Percentiles rank a stretch among this genome's conserved stretches.
These are phyloP conservation scores for Ceratobasidium papillatum DNA, from an alignment of 1,284 basidiomycete genomes.

Conservation along the genomic window DNA sequence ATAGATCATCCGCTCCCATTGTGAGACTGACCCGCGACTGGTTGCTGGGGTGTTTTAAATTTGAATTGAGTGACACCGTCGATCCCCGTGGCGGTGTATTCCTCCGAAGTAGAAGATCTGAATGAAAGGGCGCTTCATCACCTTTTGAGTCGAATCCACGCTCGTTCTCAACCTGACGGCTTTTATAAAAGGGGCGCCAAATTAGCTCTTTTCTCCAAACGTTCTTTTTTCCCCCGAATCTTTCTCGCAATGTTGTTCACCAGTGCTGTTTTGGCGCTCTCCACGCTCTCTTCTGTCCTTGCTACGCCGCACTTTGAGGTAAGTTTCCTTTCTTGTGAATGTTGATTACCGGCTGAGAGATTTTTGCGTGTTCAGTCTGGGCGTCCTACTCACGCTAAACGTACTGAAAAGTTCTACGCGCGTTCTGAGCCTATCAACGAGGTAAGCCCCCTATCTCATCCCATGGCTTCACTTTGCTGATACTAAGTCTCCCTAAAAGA, in stretches of 20 bases:
- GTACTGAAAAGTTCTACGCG: constrained; percentile 14
- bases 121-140: neutral
- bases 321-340: neutral
- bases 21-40: neutral
- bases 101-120: neutral
- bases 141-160: neutral
- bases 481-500: neutral
- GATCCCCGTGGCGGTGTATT: constrained; percentile 9
- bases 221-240: neutral
- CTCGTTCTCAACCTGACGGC: neutral
- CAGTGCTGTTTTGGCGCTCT: constrained; percentile 16
- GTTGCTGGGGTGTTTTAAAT: neutral
- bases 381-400: neutral
- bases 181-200: neutral
- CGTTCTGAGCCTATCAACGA: neutral
- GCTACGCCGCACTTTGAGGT: constrained; percentile 10
- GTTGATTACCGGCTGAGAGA: neutral
- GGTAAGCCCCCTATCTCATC: neutral
- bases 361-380: neutral
- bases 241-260: constrained; percentile 22
- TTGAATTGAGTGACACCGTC: neutral
- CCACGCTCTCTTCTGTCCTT: constrained; percentile 12
- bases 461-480: neutral
- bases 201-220: neutral
- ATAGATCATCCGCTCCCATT: neutral